These are phyloP conservation scores for Cymbopogon flexuosus DNA, from an alignment of 202 grass and related monocot genomes.

Conservation along the genomic window DNA sequence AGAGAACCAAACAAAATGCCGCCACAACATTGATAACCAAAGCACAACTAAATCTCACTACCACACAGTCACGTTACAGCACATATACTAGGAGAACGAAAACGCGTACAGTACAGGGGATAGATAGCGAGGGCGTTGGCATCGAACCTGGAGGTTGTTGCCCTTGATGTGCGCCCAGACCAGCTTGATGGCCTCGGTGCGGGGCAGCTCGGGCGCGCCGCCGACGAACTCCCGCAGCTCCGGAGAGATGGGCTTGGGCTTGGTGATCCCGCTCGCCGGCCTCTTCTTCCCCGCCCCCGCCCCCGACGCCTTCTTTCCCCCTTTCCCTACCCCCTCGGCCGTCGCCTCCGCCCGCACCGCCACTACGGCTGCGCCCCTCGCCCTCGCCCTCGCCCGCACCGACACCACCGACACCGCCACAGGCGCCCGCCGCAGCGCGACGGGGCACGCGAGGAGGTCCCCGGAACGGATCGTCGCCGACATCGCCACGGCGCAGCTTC, in stretches of 20 bases:
- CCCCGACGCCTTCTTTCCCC: neutral
- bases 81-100: neutral
- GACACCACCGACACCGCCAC: neutral
- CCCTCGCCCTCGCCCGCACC: slow-evolving; percentile 5
- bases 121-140: neutral
- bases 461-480: slow-evolving; percentile 43
- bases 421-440: neutral
- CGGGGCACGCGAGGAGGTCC: slow-evolving; percentile 28
- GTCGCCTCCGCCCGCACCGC: slow-evolving; percentile 2
- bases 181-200: slow-evolving; percentile 63
- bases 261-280: slow-evolving; percentile 57
- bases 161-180: slow-evolving; percentile 74
- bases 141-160: slow-evolving; percentile 53
- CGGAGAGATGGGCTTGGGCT: slow-evolving; percentile 54
- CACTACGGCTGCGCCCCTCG: neutral
- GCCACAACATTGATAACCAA: neutral
- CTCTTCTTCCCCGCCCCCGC: slow-evolving; percentile 29
- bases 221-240: slow-evolving; percentile 70
- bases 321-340: slow-evolving; percentile 26
- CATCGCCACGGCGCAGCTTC: slow-evolving; percentile 29
- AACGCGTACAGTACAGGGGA: neutral
- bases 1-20: neutral
- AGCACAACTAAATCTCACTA: neutral
- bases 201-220: slow-evolving; percentile 44
- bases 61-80: neutral